Conservation (phyloP, 2,329 filamentous ascomycete species). For the Ceratocystis huliohia region DNA sequence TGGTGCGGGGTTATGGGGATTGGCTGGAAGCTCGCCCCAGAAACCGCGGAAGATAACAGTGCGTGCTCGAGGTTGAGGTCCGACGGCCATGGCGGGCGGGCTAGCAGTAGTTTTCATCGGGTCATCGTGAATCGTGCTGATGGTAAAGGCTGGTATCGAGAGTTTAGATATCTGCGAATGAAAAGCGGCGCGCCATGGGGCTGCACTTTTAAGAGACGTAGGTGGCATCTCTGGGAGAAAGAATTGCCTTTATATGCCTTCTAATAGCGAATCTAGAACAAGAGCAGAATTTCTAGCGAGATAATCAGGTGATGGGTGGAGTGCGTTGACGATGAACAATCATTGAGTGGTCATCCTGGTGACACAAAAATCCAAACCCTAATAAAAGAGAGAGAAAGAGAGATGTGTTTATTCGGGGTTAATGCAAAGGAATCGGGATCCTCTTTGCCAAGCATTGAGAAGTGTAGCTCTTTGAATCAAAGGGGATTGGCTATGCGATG, state of each 20-base stretch:
- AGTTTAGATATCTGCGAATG: conserved; percentile 38
- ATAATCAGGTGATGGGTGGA: not conserved
- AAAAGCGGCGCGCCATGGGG: conserved; percentile 43
- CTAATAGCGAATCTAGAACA: not conserved
- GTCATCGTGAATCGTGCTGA: conserved; percentile 37
- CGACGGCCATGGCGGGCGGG: conserved; percentile 28
- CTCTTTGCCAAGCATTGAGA: not conserved
- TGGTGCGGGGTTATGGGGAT: conserved; percentile 59
- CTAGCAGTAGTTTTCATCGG: conserved; percentile 23
- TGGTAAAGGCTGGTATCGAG: conserved; percentile 37
- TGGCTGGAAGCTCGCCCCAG: conserved; percentile 59
- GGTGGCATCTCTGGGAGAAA: not conserved
- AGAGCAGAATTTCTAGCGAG: not conserved
- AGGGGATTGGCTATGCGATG: not conserved
- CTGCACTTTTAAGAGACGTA: conserved; percentile 25
- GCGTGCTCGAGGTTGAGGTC: conserved; percentile 45
- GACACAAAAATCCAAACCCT: not conserved
- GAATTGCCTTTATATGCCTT: not conserved
- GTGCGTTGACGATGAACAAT: not conserved
- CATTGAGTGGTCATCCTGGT: not conserved
- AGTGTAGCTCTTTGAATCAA: not conserved
- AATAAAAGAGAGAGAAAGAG: no score
- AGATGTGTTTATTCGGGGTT: not conserved
- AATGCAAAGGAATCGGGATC: not conserved
- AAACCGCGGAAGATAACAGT: conserved; percentile 79